Conservation (phyloP, 108 stramenopile genomes). For the Bacterosira constricta region DNA sequence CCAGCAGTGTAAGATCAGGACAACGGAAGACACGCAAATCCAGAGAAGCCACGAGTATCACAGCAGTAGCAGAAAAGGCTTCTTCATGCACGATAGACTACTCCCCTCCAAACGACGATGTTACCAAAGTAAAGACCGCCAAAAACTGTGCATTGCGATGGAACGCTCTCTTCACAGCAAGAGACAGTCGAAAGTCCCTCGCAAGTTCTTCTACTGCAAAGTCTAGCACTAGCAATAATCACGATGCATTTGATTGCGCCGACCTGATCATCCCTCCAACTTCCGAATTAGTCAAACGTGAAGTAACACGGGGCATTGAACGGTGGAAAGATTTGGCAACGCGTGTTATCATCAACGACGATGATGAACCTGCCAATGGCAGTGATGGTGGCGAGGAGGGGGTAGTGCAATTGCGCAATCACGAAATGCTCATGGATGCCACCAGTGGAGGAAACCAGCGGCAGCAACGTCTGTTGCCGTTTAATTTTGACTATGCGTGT, state of each 20-base stretch:
- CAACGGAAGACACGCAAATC: too few relatives aligned
- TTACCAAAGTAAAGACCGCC: conserved; percentile 29
- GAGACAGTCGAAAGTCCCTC: not conserved
- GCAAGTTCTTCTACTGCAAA: not conserved
- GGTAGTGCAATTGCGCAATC: not conserved
- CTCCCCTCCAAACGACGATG: not conserved
- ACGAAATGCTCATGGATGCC: conserved; percentile 9
- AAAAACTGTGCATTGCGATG: conserved; percentile 34
- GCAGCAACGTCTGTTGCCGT: conserved; percentile 33
- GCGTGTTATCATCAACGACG: conserved; percentile 18
- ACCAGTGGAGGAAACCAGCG: conserved; percentile 16
- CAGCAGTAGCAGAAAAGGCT: too few relatives aligned
- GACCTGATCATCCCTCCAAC: conserved; percentile 52
- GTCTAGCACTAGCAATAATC: not conserved
- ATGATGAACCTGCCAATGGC: not conserved
- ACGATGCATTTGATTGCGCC: conserved; percentile 68
- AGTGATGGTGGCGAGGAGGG: conserved; percentile 3
- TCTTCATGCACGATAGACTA: too few relatives aligned
- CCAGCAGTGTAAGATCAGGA: too few relatives aligned
- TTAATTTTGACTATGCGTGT: conserved; percentile 48
- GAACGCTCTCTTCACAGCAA: conserved; percentile 6
- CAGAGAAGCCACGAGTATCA: too few relatives aligned
- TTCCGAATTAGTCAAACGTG: conserved; percentile 45
- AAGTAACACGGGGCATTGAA: conserved; percentile 25
- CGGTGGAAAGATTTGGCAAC: conserved; percentile 66